Base-by-base conservation (phyloP, 495 filamentous ascomycete species). In the Penicillium daleae region DNA sequence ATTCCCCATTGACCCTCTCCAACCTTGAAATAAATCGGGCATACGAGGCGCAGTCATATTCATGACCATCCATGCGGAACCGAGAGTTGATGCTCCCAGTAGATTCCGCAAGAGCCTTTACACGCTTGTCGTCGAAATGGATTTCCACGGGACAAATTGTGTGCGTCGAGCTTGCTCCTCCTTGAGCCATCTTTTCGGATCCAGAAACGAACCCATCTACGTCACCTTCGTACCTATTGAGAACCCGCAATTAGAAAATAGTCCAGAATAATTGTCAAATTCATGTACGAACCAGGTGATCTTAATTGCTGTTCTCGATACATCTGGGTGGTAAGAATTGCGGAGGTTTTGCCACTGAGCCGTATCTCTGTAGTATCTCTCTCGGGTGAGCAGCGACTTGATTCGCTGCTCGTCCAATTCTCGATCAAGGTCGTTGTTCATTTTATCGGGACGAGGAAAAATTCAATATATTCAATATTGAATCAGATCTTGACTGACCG, bases 291-390 rank as follows among this genome's bases (percentile, higher is more conserved):
- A 60, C 56, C 56, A 64, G 24, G 56, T 58, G 17, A 64, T 59
- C 15, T 64, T 54, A n/a, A 64, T 60, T 8, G 13, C 19, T 46
- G 61, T 54, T 21, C 46, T 58, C 1, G 56, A 63, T 27, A 35
- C 33, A 27, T 60, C 48, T 15, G 46, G 48, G 22, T 60, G 58
- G 48, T 60, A 53, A 12, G 32, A 53, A 32, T 53, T 15, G 8
- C 48, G 58, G 5, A 53, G 26, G 13, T 60, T 53, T 26, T 40
- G 31, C 48, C 58, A 60, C 22, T 60, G 58, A 19, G 54, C 54
- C 24, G 54, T 40, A 24, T 42, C 33, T 33, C 54, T 56, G 22
- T 40, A 56, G 35, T 42, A 56, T 42, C 33, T 56, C 21, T 40
- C 54, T 17, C 35, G 54, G 24, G 33, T 44, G 8, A 57, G 54